Evolutionary conservation across 805 yeast species (phyloP).

Genomic region (Spathaspora arborariae): DNA sequence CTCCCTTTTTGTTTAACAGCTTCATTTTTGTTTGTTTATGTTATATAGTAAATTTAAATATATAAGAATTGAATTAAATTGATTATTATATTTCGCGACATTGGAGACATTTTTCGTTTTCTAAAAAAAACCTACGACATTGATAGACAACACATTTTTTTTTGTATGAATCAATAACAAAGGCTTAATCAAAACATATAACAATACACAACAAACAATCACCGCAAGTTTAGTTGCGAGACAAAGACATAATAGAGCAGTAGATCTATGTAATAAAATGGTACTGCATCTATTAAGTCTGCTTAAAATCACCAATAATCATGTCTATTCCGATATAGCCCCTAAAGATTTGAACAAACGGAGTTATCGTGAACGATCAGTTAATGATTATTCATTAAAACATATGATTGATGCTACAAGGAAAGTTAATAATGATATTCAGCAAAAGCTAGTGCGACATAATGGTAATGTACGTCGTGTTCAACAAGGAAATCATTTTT

Average conservation of each 20-base stretch:
- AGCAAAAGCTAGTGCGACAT: no score
- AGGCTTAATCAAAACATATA: background rate
- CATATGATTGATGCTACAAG: constrained; percentile 16
- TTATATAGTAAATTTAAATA: background rate
- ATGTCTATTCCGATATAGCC: constrained; percentile 20
- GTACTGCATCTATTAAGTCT: constrained; percentile 22
- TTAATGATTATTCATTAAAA: constrained; percentile 17
- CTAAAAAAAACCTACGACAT: no score
- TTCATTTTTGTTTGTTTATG: background rate
- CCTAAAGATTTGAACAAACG: constrained; percentile 19
- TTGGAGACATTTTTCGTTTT: no score
- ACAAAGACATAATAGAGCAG: background rate
- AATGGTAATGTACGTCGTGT: background rate
- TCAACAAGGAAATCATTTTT: constrained; percentile 1
- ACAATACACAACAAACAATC: background rate
- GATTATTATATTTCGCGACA: background rate
- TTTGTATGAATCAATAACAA: no score
- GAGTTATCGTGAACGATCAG: constrained; percentile 16
- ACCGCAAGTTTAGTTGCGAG: background rate
- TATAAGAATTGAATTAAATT: no score
- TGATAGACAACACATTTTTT: no score
- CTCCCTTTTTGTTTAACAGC: background rate
- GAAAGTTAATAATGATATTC: no score
- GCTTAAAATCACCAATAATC: constrained; percentile 28
- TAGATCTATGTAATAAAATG: constrained; percentile 11